Evolutionary conservation across 306 rosid genomes (phyloP), one percentile per base, ranked within the genome.

Genomic region (Crataegus laevigata): DNA sequence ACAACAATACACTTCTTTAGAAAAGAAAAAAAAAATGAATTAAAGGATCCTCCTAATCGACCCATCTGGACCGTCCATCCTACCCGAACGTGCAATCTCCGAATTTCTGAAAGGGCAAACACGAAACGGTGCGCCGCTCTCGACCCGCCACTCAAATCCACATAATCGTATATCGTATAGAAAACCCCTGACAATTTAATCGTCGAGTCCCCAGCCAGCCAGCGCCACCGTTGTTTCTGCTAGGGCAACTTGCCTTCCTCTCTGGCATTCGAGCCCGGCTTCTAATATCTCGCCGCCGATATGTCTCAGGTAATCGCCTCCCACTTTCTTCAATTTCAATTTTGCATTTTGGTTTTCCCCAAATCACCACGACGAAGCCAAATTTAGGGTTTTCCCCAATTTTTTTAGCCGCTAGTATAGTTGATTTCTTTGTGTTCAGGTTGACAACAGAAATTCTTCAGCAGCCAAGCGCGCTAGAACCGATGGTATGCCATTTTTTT

Each of bases 401-500:
- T 65, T 21, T 18, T 34, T 25, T 3, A 15, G 22, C 68, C 13
- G 11, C 12, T 4, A 34, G 25, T 61, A 15, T 9, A 4, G 6
- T 17, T 11, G 2, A 15, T 52, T 68, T 38, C 34, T 45, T 14
- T 11, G n/a, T 59, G 45, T 84, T 66, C 86, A 94, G 99, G 93
- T 92, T 60, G 99, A 92, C 82, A 90, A 86, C 84, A 89, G 99
- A 80, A 92, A 90, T 81, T 96, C 99, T 42, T 96, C 99, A 18
- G 98, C 99, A 21, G 82, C 92, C 36, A 96, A 96, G 91, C 99
- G 99, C 71, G 99, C 99, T 28, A 82, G 99, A 89, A 92, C 99
- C 66, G 99, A 96, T 78, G 99, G 99, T 96, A 79, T 34, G 81
- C 73, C 14, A 26, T 24, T 45, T n/a, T 24, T 18, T 7, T 22